Conservation (phyloP, 768 basidiomycete genomes). For the Leccinum disarticulatum region DNA sequence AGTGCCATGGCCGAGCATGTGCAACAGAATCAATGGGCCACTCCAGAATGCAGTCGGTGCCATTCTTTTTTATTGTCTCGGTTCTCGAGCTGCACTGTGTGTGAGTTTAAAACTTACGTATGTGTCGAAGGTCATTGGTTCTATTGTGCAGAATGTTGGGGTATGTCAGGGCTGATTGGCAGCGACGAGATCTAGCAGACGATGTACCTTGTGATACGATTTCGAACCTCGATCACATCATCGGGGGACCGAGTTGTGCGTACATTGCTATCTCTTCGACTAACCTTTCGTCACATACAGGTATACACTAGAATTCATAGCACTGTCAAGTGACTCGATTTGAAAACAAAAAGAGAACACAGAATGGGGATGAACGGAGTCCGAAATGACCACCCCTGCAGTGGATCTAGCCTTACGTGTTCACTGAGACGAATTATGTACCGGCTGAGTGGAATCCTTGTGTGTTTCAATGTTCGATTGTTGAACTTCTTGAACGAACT, state of each 20-base stretch:
- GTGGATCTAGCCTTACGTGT: not conserved
- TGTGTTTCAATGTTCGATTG: not conserved
- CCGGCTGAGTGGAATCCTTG: not conserved
- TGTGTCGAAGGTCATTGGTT: not conserved
- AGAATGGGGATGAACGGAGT: not conserved
- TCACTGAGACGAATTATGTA: not conserved
- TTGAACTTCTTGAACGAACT: not conserved
- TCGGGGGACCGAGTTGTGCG: not conserved
- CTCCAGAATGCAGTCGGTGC: not conserved
- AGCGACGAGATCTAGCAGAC: not conserved
- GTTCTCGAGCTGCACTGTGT: not conserved
- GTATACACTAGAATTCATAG: not conserved
- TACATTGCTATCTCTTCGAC: not conserved
- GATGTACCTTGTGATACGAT: not conserved
- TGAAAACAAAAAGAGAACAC: not conserved
- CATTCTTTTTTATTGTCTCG: not conserved
- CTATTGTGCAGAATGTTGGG: not conserved
- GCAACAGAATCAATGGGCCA: not conserved
- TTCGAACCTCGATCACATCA: not conserved
- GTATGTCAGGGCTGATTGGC: not conserved
- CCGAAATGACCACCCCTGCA: not conserved
- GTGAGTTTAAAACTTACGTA: too few species aligned
- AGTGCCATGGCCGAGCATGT: slow-evolving; percentile 25
- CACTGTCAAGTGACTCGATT: not conserved
- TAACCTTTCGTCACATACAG: not conserved